These are phyloP conservation scores for Diaporthe eres DNA, from an alignment of 2,329 filamentous ascomycete genomes.

Conservation along the genomic window DNA sequence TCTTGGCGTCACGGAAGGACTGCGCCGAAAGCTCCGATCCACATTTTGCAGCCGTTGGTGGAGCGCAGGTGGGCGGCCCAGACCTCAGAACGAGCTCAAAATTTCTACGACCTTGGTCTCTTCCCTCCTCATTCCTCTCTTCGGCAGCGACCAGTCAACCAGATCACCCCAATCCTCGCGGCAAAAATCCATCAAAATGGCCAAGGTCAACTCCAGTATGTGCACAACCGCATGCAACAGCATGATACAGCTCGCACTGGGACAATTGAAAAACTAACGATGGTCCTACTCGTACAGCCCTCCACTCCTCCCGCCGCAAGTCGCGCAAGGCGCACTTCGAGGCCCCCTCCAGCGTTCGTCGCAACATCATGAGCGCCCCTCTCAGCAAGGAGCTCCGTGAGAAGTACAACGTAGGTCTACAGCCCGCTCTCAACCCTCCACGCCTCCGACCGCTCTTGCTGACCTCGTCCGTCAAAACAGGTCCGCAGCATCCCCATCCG, in stretches of 20 bases:
- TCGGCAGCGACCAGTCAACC: conserved; percentile 37
- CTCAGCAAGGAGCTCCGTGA: conserved; percentile 97
- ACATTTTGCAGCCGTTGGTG: conserved; percentile 29
- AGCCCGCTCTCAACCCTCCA: background rate
- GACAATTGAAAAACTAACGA: conserved; percentile 43
- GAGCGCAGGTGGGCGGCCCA: background rate
- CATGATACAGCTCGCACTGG: background rate
- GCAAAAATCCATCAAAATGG: conserved; percentile 69
- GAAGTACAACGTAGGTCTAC: conserved; percentile 93
- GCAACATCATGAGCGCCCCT: conserved; percentile 96
- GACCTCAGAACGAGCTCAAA: conserved; percentile 1
- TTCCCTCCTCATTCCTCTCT: conserved; percentile 29
- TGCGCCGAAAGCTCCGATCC: conserved; percentile 41
- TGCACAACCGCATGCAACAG: conserved; percentile 11
- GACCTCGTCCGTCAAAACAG: conserved; percentile 59
- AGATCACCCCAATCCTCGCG: conserved; percentile 40
- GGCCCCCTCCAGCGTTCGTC: conserved; percentile 93
- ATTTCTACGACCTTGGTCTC: background rate
- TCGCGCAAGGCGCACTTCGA: conserved; percentile 98
- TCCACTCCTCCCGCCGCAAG: conserved; percentile 94
- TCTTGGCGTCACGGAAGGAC: conserved; percentile 27
- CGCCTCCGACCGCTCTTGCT: background rate
- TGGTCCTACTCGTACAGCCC: conserved; percentile 56
- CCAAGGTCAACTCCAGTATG: conserved; percentile 73
- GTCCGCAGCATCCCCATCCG: conserved; percentile 96